Evolutionary conservation across 495 filamentous ascomycete genomes (phyloP), one percentile per base, ranked within the genome.

Genomic region (Aspergillus olivimuriae): DNA sequence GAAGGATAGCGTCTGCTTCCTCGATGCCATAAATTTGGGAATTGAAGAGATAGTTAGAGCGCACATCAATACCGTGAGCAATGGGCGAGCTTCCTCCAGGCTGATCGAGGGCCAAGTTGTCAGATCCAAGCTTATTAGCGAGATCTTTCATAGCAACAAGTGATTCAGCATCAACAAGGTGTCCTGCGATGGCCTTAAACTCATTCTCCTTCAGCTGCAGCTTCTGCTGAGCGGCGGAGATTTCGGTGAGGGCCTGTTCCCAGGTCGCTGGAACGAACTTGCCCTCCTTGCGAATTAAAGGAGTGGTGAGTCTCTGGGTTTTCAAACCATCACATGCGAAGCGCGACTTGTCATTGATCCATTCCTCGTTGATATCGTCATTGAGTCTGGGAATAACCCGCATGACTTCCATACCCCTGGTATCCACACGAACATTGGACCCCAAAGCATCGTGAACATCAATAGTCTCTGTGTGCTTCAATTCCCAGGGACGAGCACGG

Each of bases 331-430:
- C 92, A 63, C 89, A 95, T 6, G 92, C 91, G 65, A 97, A 98
- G 22, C 92, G 78, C 17, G 88, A 84, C 73, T 98, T 98, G 72
- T 98, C 92, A 58, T 96, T 91, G 58, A 98, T 95, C 92, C 92
- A 98, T 68, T 97, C 92, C 68, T 98, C 92, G 63, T 98, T 98
- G 47, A 98, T 78, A 59, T 97, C 89, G 53, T 98, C 92, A 60
- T 97, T 98, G 38, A 97, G 76, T 52, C 92, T 77, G 12, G 92
- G 92, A 14, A 94, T 57, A 42, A 98, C 75, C 41, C 94, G 80
- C 92, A 97, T 95, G 28, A 98, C 89, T 65, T 96, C 89, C 54
- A 96, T 65, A n/a, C 92, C 92, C 51, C 92, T 77, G 32, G 87
- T 81, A 63, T 98, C 92, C 4, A 97, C 82, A 24, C 94, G 77